Evolutionary conservation across 2,329 filamentous ascomycete genomes (phyloP).

Genomic region (Sporothrix mexicana): DNA sequence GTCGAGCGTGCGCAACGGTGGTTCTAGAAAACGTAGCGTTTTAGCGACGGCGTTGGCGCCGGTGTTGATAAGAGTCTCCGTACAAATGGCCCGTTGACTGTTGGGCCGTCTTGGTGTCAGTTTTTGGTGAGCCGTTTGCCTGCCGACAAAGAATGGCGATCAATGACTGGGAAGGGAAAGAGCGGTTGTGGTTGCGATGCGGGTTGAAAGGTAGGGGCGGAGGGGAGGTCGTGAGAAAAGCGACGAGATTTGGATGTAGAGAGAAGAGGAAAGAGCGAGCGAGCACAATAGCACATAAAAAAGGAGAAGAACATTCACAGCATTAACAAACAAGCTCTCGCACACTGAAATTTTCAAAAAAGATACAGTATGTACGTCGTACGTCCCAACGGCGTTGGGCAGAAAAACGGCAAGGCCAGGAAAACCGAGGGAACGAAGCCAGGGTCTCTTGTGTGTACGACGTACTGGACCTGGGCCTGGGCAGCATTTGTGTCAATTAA

Average conservation of each 20-base stretch:
- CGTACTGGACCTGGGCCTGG: background rate
- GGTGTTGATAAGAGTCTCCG: background rate
- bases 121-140: conserved; percentile 6
- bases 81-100: background rate
- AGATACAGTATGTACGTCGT: background rate
- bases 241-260: background rate
- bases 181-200: background rate
- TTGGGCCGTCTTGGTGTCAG: background rate
- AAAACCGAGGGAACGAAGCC: conserved; percentile 6
- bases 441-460: conserved; percentile 1
- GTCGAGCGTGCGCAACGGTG: background rate
- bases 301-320: background rate
- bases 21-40: background rate
- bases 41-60: background rate
- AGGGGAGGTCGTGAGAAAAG: background rate
- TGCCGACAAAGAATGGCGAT: background rate
- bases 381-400: background rate
- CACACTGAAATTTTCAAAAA: background rate
- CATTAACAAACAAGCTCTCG: background rate
- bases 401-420: conserved; percentile 17
- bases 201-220: background rate
- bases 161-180: background rate
- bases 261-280: background rate
- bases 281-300: background rate
- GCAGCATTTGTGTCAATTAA: background rate